phyloP scores from a whole-genome alignment of 768 basidiomycete species.

The Podaxis sp. region DNA sequence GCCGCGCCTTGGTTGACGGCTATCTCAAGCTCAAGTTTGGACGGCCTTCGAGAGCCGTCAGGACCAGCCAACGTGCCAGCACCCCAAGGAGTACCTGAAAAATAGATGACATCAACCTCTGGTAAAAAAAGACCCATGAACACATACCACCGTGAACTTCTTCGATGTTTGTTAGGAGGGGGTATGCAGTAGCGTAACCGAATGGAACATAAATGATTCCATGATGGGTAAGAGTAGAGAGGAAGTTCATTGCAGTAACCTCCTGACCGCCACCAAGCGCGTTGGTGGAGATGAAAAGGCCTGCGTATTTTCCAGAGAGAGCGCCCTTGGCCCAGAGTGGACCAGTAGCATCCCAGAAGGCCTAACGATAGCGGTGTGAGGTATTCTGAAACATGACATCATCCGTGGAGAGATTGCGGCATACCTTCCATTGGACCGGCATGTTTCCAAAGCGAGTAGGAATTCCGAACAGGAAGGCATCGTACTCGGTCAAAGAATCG shows the following conservation, averaged over 20 bases:
- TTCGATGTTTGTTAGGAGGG: conserved; percentile 35
- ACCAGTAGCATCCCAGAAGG: conserved; percentile 81
- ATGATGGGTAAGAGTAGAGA: conserved; percentile 64
- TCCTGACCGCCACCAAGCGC: conserved; percentile 74
- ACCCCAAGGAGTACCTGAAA: conserved; percentile 71
- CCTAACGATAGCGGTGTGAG: conserved; percentile 29
- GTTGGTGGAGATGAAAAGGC: conserved; percentile 68
- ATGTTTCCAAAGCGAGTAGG: conserved; percentile 82
- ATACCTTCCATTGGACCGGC: conserved; percentile 77
- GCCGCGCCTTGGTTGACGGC: conserved; percentile 50
- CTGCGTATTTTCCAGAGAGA: conserved; percentile 67
- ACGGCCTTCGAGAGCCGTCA: conserved; percentile 48
- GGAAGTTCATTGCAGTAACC: conserved; percentile 40
- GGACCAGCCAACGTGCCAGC: conserved; percentile 60
- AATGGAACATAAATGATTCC: conserved; percentile 46
- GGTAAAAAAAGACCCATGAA: not conserved
- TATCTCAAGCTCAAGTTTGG: conserved; percentile 48
- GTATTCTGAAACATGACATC: not conserved
- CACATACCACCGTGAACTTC: conserved; percentile 64
- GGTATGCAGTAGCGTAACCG: conserved; percentile 31
- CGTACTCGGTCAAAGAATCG: conserved; percentile 51
- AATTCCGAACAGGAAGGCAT: conserved; percentile 76
- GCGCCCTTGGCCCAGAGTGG: conserved; percentile 55
- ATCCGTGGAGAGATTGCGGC: not conserved
- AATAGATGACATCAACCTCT: not conserved